Evolutionary conservation across 306 rosid genomes (phyloP).

Genomic region (Adenanthera pavonina): DNA sequence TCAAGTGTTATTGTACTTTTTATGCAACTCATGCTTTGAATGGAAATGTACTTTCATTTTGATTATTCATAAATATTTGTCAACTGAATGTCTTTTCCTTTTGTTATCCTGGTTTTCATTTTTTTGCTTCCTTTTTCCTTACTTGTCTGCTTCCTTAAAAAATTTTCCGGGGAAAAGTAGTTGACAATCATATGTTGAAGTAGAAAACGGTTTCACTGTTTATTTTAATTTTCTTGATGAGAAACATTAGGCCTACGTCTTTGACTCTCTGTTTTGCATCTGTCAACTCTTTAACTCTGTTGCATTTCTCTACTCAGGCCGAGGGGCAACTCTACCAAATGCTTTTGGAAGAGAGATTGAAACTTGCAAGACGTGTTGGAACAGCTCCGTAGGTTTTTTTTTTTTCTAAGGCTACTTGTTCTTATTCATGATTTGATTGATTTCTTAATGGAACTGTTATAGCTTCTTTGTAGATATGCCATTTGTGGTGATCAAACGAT

Average conservation of each 20-base stretch:
- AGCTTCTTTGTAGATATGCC: constrained; percentile 68
- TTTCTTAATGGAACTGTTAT: constrained; percentile 15
- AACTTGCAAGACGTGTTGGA: constrained; percentile 75
- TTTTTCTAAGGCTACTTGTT: constrained; percentile 22
- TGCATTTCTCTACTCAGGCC: constrained; percentile 51
- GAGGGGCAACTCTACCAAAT: constrained; percentile 65
- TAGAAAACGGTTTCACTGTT: constrained; percentile 14
- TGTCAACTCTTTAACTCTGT: constrained; percentile 28
- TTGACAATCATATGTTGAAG: constrained; percentile 17
- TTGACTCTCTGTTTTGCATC: constrained; percentile 32
- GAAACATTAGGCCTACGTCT: constrained; percentile 26
- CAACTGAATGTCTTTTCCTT: background rate
- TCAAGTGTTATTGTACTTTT: constrained; percentile 14
- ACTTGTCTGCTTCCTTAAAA: background rate
- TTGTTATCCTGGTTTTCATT: background rate
- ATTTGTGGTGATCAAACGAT: constrained; percentile 90
- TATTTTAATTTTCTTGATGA: constrained; percentile 23
- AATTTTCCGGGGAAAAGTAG: constrained; percentile 3
- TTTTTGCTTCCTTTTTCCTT: constrained; percentile 20
- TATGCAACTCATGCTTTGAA: constrained; percentile 25
- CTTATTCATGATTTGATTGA: constrained; percentile 10
- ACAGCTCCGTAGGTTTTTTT: constrained; percentile 80
- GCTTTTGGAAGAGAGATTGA: constrained; percentile 91
- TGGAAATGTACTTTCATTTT: background rate
- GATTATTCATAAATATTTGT: background rate